Conservation (phyloP, 257 asterid genomes). For the Rehmannia glutinosa region DNA sequence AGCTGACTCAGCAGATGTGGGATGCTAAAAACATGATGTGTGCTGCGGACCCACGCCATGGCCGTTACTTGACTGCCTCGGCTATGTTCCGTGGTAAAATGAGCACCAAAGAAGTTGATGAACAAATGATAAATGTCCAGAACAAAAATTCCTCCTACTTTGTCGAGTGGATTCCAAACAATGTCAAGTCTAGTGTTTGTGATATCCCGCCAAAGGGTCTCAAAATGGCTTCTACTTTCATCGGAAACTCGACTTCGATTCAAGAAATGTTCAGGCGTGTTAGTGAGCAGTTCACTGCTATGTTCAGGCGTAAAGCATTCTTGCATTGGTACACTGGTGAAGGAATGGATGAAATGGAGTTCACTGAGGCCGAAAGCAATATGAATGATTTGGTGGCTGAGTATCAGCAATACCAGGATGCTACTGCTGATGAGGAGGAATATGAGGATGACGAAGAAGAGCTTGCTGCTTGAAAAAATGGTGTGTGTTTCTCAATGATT, state of each 20-base stretch:
- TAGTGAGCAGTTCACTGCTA: conserved; percentile 44
- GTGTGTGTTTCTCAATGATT: not conserved
- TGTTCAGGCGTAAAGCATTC: conserved; percentile 43
- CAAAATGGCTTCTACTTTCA: conserved; percentile 38
- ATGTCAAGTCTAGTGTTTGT: conserved; percentile 49
- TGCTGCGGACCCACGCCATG: conserved; percentile 51
- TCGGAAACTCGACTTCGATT: conserved; percentile 43
- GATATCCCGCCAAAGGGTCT: conserved; percentile 47
- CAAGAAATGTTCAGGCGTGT: conserved; percentile 44
- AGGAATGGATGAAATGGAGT: conserved; percentile 41
- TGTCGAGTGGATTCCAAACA: conserved; percentile 60
- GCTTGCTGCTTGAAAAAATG: conserved; percentile 1
- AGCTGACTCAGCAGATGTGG: conserved; percentile 59
- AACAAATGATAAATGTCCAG: conserved; percentile 55
- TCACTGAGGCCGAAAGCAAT: conserved; percentile 38
- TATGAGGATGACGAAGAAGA: conserved; percentile 27
- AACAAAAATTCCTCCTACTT: conserved; percentile 54
- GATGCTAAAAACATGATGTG: conserved; percentile 64
- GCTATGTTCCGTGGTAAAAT: conserved; percentile 60
- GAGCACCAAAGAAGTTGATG: conserved; percentile 59
- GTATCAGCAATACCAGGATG: conserved; percentile 40
- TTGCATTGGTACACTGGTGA: conserved; percentile 43
- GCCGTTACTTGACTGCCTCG: conserved; percentile 48
- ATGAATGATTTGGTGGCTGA: conserved; percentile 44
- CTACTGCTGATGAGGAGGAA: conserved; percentile 31